Evolutionary conservation across 2,329 filamentous ascomycete species (phyloP).

Genomic region (Pseudogymnoascus sp.): DNA sequence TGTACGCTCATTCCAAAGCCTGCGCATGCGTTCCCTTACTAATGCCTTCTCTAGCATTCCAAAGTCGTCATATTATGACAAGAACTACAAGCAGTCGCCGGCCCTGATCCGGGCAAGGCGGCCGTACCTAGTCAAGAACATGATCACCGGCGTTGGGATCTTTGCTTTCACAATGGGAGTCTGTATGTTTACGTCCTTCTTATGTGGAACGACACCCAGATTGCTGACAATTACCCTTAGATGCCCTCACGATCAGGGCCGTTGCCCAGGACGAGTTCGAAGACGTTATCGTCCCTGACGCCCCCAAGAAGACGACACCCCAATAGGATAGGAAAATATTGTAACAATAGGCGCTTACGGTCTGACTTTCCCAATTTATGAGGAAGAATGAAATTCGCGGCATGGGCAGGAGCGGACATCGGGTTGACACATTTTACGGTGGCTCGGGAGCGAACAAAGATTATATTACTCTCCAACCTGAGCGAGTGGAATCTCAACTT

Average conservation of each 20-base stretch:
- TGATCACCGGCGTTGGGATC: conserved; percentile 69
- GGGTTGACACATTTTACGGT: not conserved
- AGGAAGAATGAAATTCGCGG: not conserved
- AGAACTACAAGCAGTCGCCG: conserved; percentile 73
- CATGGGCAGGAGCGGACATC: not conserved
- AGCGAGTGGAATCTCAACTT: conserved; percentile 7
- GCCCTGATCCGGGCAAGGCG: conserved; percentile 85
- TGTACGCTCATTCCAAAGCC: conserved; percentile 7
- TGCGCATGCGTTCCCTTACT: conserved; percentile 11
- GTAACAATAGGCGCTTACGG: conserved; percentile 1
- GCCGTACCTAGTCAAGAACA: conserved; percentile 87
- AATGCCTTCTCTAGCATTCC: conserved; percentile 43
- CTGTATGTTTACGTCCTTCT: conserved; percentile 55
- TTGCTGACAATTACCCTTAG: conserved; percentile 35
- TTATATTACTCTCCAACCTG: not conserved
- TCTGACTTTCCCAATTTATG: not conserved
- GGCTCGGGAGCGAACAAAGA: not conserved
- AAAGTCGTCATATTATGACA: conserved; percentile 83
- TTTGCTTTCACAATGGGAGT: conserved; percentile 71
- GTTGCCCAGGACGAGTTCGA: conserved; percentile 96
- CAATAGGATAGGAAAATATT: conserved; percentile 5
- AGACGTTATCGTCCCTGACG: conserved; percentile 81
- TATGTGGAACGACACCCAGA: not conserved
- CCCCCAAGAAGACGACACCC: conserved; percentile 20
- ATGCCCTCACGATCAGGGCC: conserved; percentile 67